Conservation (phyloP, 2,329 filamentous ascomycete species). For the Emmonsiellopsis sp. region DNA sequence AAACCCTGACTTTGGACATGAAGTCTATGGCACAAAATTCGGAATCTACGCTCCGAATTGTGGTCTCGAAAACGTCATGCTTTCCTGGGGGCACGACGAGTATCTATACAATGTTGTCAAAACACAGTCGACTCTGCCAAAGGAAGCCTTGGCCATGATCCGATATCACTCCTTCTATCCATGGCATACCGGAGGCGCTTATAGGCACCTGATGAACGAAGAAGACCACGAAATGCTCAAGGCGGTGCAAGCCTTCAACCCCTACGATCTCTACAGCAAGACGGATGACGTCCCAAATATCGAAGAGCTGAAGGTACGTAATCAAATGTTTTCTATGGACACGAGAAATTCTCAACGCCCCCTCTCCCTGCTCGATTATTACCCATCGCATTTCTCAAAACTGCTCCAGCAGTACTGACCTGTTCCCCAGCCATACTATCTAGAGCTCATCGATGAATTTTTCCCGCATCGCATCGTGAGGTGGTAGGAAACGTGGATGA, state of each 20-base stretch:
- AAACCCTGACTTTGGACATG: slow-evolving; percentile 65
- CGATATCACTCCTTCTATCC: slow-evolving; percentile 89
- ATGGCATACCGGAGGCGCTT: slow-evolving; percentile 77
- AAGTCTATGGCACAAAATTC: slow-evolving; percentile 63
- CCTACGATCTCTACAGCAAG: slow-evolving; percentile 89
- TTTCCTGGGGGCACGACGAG: slow-evolving; percentile 63
- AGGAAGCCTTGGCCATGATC: slow-evolving; percentile 84
- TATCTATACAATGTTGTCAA: slow-evolving; percentile 68
- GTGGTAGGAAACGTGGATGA: slow-evolving; percentile 5
- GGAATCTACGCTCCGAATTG: slow-evolving; percentile 75
- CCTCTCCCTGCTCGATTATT: background rate
- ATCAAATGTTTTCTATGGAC: no score
- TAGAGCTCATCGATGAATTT: slow-evolving; percentile 47
- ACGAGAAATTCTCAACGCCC: background rate
- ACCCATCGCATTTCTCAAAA: no score
- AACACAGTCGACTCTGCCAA: slow-evolving; percentile 67
- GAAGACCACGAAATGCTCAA: slow-evolving; percentile 71
- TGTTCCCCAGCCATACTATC: slow-evolving; percentile 51
- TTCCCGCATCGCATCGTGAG: slow-evolving; percentile 12
- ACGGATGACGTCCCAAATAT: slow-evolving; percentile 69
- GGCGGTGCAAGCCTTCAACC: slow-evolving; percentile 80
- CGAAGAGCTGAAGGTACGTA: slow-evolving; percentile 61
- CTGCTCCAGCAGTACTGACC: slow-evolving; percentile 2
- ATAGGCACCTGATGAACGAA: slow-evolving; percentile 71
- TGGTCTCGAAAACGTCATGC: slow-evolving; percentile 78